Base-by-base conservation (phyloP, 2,329 filamentous ascomycete genomes). In the Sclerotinia borealis region DNA sequence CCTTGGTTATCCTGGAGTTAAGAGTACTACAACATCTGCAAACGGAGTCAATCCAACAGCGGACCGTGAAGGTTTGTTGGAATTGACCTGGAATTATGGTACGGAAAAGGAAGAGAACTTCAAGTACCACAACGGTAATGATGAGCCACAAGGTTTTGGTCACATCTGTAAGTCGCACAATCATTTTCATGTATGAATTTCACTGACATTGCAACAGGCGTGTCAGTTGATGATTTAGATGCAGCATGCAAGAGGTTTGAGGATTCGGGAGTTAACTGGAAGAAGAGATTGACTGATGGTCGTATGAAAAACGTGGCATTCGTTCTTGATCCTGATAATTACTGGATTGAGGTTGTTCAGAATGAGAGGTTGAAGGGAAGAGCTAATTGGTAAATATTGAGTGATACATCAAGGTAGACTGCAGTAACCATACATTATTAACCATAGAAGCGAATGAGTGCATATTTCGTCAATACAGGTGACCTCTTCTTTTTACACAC, bases 301-400 rank as follows among this genome's bases (percentile, higher is more conserved):
- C 81, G 85, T 51, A 96, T 97, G 93, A 93, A 91, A 82, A 91
- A 95, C 68, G 88, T 98, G 61, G 95, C 95, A 0, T 98, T 98
- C 74, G 78, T 98, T 52, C 80, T 96, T 54, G 93, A 93, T 70
- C 92, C 93, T 0, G 92, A 96, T 77, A 85, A 84, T 55, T 96
- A 96, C 78, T 96, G 71, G 91, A 83, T 92, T 61, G 86, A 89
- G 77, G 74, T 88, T 71, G 81, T 96, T 58, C 91, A 96, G 79
- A 96, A 96, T 71, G 87, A 91, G 77, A 81, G 79, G 61, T 79
- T 90, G 64, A 82, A 81, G 72, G 74, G 56, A 15, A 56, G 68
- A 25, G 69, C 69, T 39, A 68, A 72, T 62, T 72, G 68, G 70
- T 72, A 68, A 29, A 49, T 3, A 15, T 39, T 47, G 41, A 39